Evolutionary conservation across 106 monocot species (phyloP), one percentile per base, ranked within the genome.

Genomic region (Gastrodia elata): DNA sequence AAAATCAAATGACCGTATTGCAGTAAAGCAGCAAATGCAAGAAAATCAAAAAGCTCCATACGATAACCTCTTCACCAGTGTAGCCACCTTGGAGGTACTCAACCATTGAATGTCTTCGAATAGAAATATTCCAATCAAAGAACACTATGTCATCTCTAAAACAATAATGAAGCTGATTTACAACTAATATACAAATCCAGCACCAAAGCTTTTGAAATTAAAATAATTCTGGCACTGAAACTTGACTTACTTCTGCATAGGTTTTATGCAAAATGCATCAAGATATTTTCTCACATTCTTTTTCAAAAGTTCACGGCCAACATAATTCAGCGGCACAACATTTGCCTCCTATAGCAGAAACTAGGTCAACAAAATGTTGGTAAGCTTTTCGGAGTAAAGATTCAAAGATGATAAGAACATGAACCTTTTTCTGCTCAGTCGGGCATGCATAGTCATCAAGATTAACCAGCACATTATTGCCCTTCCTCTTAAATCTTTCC

Each of bases 91-190:
- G 67, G 36, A 67, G 67, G n/a, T 67, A 67, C 67, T 67, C 37
- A 16, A 67, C 37, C 67, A 67, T 67, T 20, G 67, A 67, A 18
- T 38, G 67, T 20, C 67, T 67, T 67, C 38, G 67, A 67, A 67
- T 67, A 67, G 4, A 18, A n/a, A 67, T 67, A 37, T 67, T 67
- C 67, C 67, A 67, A 38, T 67, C 18, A 37, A 67, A 67, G 67
- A 67, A 67, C 0, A 67, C 67, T 36, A 67, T 36, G 36, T 67
- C 67, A 38, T 67, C 67, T 67, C 67, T 67, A 67, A 67, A 67
- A 38, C 67, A 38, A 22, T 38, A 67, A 18, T 8, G n/a, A 67
- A 67, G 37, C n/a, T 67, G 67, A 37, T 67, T 37, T 20, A 37
- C 16, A 67, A 20, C 67, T n/a, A 67, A 5, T 15, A 24, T 20